These are phyloP conservation scores for Tolypocladium ovalisporum DNA, from an alignment of 2,329 filamentous ascomycete species.

Conservation along the genomic window DNA sequence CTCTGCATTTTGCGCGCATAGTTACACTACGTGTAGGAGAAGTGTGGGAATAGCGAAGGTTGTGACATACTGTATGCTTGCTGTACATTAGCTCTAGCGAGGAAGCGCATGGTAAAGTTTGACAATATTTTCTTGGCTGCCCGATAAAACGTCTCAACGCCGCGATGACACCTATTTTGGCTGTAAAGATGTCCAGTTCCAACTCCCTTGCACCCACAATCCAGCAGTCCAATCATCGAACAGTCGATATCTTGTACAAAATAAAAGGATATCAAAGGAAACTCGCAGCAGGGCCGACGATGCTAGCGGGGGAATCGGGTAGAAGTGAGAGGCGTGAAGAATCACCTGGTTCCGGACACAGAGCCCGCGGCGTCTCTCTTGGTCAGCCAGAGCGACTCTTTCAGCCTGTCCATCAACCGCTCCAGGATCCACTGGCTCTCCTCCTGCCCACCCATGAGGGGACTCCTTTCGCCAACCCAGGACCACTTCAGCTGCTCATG, in stretches of 20 bases:
- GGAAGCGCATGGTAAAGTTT: neutral
- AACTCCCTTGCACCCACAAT: neutral
- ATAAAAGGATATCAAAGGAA: neutral
- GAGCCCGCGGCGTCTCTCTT: neutral
- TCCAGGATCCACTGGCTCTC: slow-evolving; percentile 68
- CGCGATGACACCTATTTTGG: neutral
- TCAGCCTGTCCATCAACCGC: slow-evolving; percentile 44
- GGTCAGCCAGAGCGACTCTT: slow-evolving; percentile 15
- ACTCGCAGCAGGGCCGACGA: neutral
- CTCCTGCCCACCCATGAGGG: slow-evolving; percentile 56
- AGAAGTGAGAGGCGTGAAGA: neutral
- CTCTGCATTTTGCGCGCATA: neutral
- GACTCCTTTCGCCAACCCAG: slow-evolving; percentile 60
- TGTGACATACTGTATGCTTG: neutral
- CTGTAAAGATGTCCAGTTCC: neutral
- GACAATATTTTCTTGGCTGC: neutral
- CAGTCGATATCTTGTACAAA: neutral
- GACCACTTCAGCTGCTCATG: slow-evolving; percentile 43
- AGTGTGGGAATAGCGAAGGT: neutral
- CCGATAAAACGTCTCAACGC: neutral
- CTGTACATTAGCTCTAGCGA: neutral
- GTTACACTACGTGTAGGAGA: neutral
- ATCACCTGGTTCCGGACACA: neutral
- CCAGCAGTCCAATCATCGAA: neutral
- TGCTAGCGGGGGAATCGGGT: neutral